phyloP scores from a whole-genome alignment of 1,139 yeast genomes.

The Blastobotrys persicus region DNA sequence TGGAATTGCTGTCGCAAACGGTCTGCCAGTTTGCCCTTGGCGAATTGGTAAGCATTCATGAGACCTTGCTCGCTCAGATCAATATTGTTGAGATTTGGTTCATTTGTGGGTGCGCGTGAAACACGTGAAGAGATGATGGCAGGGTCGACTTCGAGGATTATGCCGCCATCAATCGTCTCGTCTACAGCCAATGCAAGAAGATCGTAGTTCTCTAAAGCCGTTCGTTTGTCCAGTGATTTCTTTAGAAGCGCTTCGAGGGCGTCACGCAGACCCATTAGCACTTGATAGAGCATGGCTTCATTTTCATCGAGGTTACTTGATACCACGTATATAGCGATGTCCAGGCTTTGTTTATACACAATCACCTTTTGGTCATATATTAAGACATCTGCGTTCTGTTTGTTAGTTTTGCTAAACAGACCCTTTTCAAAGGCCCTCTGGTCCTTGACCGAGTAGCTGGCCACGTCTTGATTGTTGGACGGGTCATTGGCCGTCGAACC shows the following conservation, averaged over 20 bases:
- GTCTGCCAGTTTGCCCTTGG: conserved; percentile 81
- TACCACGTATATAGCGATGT: conserved; percentile 66
- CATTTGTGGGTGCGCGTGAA: conserved; percentile 73
- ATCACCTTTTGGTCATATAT: conserved; percentile 70
- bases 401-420: conserved; percentile 70
- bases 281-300: conserved; percentile 77
- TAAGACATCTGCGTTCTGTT: conserved; percentile 76
- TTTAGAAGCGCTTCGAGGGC: conserved; percentile 75
- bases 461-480: conserved; percentile 23
- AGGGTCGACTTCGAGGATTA: conserved; percentile 86
- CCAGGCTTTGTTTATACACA: conserved; percentile 78
- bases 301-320: conserved; percentile 78
- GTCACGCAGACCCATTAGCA: conserved; percentile 74
- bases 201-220: conserved; percentile 81
- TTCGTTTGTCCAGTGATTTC: conserved; percentile 72
- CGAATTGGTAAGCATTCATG: conserved; percentile 84
- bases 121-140: conserved; percentile 85
- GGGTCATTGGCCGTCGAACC: conserved; percentile 28
- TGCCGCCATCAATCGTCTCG: conserved; percentile 82
- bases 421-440: conserved; percentile 76
- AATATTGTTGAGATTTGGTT: conserved; percentile 60
- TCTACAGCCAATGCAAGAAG: conserved; percentile 82
- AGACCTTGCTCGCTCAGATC: conserved; percentile 88
- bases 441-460: conserved; percentile 47
- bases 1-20: conserved; percentile 66